A percentile compares a stretch with the other conserved stretches of the same genome.
These are phyloP conservation scores for Globisporangium iwayamae DNA, from an alignment of 352 stramenopile genomes.

Conservation along the genomic window DNA sequence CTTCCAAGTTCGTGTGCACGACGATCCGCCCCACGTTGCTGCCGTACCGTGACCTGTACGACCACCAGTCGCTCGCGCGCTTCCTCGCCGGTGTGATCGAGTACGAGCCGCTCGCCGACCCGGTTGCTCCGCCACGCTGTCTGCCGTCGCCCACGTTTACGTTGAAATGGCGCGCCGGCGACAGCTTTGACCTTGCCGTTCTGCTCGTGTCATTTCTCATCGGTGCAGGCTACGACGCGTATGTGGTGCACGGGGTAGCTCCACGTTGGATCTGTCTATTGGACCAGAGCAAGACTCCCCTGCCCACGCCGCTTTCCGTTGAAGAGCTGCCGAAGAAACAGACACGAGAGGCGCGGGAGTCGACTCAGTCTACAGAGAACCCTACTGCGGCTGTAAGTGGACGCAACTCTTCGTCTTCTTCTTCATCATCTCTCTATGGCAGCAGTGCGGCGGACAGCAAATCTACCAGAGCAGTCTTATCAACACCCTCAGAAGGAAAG, in stretches of 20 bases:
- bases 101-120: slow-evolving; percentile 92
- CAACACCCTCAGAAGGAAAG: slow-evolving; percentile 23
- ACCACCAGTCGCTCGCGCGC: slow-evolving; percentile 73
- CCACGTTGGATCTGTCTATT: slow-evolving; percentile 87
- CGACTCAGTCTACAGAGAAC: neutral
- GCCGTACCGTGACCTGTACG: slow-evolving; percentile 90
- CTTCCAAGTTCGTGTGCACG: slow-evolving; percentile 94
- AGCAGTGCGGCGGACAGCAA: slow-evolving; percentile 16
- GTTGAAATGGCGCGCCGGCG: slow-evolving; percentile 84
- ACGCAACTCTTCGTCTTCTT: neutral
- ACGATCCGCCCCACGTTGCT: slow-evolving; percentile 92
- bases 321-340: slow-evolving; percentile 42
- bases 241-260: slow-evolving; percentile 88
- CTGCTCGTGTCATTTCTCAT: slow-evolving; percentile 91
- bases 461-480: slow-evolving; percentile 11
- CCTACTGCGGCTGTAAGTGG: neutral
- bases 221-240: slow-evolving; percentile 93
- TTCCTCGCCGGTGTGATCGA: slow-evolving; percentile 91
- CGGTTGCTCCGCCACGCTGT: slow-evolving; percentile 60
- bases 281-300: slow-evolving; percentile 84
- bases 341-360: neutral
- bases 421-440: neutral
- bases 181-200: slow-evolving; percentile 91
- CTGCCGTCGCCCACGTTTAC: slow-evolving; percentile 86
- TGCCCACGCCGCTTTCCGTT: slow-evolving; percentile 56